These are phyloP conservation scores for Polyporus tsugae DNA, from an alignment of 1,284 basidiomycete species.

Conservation along the genomic window DNA sequence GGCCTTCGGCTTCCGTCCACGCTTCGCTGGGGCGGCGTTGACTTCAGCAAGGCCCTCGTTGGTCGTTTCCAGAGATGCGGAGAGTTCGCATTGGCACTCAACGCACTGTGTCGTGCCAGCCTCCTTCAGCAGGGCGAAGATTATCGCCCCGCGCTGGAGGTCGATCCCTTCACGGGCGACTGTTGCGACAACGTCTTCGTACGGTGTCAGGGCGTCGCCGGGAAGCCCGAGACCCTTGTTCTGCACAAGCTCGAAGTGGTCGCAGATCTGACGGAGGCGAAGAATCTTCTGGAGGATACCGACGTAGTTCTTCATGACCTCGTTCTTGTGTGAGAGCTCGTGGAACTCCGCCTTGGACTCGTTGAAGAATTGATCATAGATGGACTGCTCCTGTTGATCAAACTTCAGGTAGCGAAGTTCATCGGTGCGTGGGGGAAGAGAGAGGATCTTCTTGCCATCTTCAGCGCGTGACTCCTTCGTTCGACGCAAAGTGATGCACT, in stretches of 20 bases:
- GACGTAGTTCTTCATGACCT: slow-evolving; percentile 98
- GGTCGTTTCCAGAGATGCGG: slow-evolving; percentile 55
- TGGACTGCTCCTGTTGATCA: slow-evolving; percentile 80
- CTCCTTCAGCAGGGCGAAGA: slow-evolving; percentile 86
- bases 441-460: slow-evolving; percentile 86
- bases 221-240: slow-evolving; percentile 63
- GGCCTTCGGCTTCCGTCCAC: slow-evolving; percentile 68
- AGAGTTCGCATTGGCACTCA: slow-evolving; percentile 86
- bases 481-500: slow-evolving; percentile 93
- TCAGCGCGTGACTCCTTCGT: slow-evolving; percentile 91
- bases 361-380: slow-evolving; percentile 90
- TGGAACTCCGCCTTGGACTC: slow-evolving; percentile 93
- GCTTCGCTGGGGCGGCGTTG: slow-evolving; percentile 63
- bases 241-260: slow-evolving; percentile 92
- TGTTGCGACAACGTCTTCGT: slow-evolving; percentile 79
- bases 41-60: slow-evolving; percentile 57
- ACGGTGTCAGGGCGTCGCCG: slow-evolving; percentile 52
- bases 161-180: slow-evolving; percentile 89
- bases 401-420: slow-evolving; percentile 89
- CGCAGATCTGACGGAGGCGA: slow-evolving; percentile 95
- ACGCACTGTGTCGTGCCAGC: slow-evolving; percentile 88
- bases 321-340: slow-evolving; percentile 85
- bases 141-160: slow-evolving; percentile 73
- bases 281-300: slow-evolving; percentile 96
- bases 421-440: slow-evolving; percentile 88